These are phyloP conservation scores for Fusarium sp. DNA, from an alignment of 2,329 filamentous ascomycete genomes.

Conservation along the genomic window DNA sequence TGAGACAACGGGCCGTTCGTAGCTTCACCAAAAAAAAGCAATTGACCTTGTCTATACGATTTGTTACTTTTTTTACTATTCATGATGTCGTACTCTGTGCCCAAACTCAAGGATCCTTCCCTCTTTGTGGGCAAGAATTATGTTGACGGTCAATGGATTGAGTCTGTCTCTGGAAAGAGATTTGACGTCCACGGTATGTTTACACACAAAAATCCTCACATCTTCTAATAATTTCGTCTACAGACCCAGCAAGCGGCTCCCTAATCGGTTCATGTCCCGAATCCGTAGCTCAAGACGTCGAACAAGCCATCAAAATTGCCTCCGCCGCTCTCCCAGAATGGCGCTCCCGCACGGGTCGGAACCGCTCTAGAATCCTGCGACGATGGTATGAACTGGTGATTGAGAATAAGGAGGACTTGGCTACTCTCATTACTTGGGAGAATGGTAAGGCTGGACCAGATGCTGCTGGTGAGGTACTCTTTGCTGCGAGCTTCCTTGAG, in stretches of 20 bases:
- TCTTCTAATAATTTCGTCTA: not conserved
- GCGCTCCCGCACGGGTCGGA: constrained; percentile 66
- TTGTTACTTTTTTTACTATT: not conserved
- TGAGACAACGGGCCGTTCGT: not conserved
- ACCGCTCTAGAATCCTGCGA: constrained; percentile 68
- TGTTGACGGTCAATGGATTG: constrained; percentile 80
- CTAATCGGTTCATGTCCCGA: constrained; percentile 3
- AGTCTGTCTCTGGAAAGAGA: constrained; percentile 75
- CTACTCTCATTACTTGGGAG: constrained; percentile 75
- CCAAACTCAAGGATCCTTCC: constrained; percentile 65
- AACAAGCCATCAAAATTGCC: not conserved
- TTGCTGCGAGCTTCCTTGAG: constrained; percentile 67
- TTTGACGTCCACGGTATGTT: constrained; percentile 67
- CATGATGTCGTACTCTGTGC: constrained; percentile 9
- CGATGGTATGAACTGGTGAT: constrained; percentile 73
- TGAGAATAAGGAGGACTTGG: constrained; percentile 73
- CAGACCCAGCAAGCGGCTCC: not conserved
- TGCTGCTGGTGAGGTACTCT: constrained; percentile 65
- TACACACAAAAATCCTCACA: not conserved
- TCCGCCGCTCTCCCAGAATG: constrained; percentile 56
- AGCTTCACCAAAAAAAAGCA: not conserved
- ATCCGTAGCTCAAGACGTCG: not conserved
- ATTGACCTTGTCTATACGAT: not conserved
- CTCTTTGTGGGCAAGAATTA: constrained; percentile 72
- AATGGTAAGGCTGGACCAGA: constrained; percentile 75